Evolutionary conservation across 2,329 filamentous ascomycete genomes (phyloP), one percentile per base, ranked within the genome.

Genomic region (Cladophialophora carrionii): DNA sequence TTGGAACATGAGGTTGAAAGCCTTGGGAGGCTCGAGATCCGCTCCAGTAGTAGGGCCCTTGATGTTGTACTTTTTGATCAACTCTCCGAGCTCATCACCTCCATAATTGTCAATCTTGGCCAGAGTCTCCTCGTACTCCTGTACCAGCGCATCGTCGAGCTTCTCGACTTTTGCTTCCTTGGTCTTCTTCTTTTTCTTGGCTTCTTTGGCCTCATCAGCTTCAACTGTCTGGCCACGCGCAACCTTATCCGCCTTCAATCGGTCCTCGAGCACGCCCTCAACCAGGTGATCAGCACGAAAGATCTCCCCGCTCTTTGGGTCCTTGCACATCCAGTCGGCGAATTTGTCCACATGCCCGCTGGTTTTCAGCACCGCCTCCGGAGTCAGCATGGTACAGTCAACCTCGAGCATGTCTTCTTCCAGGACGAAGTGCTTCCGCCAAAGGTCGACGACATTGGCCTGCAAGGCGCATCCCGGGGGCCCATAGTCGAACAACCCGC

Each of bases 1-100:
- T 79, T 94, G 89, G 84, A 98, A 99, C 95, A 99, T 99, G 74
- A 99, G 88, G 81, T 99, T 99, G 86, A 98, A 97, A 49, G 92
- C 84, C 57, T 96, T 89, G 3, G 95, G 95, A 32, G 90, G 88
- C 31, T 87, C 85, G 43, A 96, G 88, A 72, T 90, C 86, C 67
- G 87, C 86, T 71, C 88, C 90, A 72, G 90, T 96, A 57, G 85
- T 84, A 31, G 94, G 93, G 80, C 96, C 96, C 80, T 87, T 90
- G 78, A 99, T 90, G 71, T 96, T 88, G 79, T 95, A 90, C 82
- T 96, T 96, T 76, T 85, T 87, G 82, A 99, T 97, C 65, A 99
- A 85, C 74, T 88, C 83, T 66, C 92, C 93, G 66, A 98, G 90
- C 78, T 94, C 89, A 52, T 89, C 85, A 71, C 93, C 94, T 74